Percentiles rank a stretch among this genome's conserved stretches.
Conservation (phyloP, 805 yeast genomes). For the Spathaspora hagerdaliae region DNA sequence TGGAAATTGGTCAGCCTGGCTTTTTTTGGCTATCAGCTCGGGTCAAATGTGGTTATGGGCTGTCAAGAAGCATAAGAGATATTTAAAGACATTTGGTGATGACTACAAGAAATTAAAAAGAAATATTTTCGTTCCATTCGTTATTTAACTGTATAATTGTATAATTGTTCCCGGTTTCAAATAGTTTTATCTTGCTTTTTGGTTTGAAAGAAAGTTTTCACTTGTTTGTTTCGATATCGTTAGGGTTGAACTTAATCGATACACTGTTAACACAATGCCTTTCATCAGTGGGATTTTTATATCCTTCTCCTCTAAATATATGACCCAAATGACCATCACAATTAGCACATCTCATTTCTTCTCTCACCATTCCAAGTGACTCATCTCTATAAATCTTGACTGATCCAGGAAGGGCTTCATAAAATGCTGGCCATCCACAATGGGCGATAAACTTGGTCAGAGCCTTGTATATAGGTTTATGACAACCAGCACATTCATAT, state of each 20-base stretch:
- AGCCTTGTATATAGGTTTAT: conserved; percentile 72
- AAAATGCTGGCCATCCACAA: conserved; percentile 99
- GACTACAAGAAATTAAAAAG: conserved; percentile 78
- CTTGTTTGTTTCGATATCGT: background rate
- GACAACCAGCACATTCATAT: conserved; percentile 85
- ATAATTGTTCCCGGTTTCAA: background rate
- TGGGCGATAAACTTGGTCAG: conserved; percentile 81
- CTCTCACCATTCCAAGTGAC: conserved; percentile 73
- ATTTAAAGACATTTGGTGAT: conserved; percentile 65
- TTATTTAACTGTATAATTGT: conserved; percentile 36
- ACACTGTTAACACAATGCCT: conserved; percentile 94
- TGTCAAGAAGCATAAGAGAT: conserved; percentile 70
- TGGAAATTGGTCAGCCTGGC: conserved; percentile 71
- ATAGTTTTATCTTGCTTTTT: too few species aligned
- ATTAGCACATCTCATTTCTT: conserved; percentile 80
- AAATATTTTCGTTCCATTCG: conserved; percentile 67
- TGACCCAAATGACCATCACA: conserved; percentile 98
- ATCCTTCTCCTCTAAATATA: conserved; percentile 92
- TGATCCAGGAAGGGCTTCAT: conserved; percentile 81
- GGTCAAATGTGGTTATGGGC: conserved; percentile 94
- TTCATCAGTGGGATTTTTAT: conserved; percentile 78
- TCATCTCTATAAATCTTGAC: conserved; percentile 58
- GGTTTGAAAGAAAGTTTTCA: background rate
- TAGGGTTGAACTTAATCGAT: conserved; percentile 56
- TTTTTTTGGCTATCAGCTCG: conserved; percentile 68